Evolutionary conservation across 352 stramenopile genomes (phyloP).

Genomic region (Globisporangium mamillatum): DNA sequence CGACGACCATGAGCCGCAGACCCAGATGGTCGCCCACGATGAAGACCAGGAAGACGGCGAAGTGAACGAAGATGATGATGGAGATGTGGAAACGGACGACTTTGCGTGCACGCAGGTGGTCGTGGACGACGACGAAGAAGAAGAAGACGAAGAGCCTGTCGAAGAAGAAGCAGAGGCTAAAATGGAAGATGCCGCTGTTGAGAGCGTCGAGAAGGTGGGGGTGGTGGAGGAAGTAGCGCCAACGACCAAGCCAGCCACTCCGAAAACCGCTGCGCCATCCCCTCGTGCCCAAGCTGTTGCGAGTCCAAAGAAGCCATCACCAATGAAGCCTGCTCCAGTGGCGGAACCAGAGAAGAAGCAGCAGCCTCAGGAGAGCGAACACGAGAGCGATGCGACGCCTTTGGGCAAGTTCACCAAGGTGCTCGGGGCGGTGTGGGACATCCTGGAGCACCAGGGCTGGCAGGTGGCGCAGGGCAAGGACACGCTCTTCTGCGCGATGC

Average conservation of each 20-base stretch:
- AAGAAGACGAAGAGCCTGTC: background rate
- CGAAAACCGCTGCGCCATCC: background rate
- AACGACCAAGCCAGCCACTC: background rate
- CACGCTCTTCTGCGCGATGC: slow-evolving; percentile 74
- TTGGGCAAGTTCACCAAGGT: slow-evolving; percentile 42
- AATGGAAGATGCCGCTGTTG: background rate
- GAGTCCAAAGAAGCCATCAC: slow-evolving; percentile 4
- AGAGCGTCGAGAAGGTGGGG: background rate
- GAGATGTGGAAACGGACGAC: slow-evolving; percentile 12
- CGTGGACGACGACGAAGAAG: slow-evolving; percentile 10
- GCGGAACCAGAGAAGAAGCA: background rate
- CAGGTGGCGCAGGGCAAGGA: slow-evolving; percentile 56
- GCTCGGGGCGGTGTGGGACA: slow-evolving; percentile 41
- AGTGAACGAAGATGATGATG: slow-evolving; percentile 25
- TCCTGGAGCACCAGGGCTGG: slow-evolving; percentile 57
- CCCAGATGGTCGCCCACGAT: slow-evolving; percentile 11
- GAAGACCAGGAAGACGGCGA: slow-evolving; percentile 15
- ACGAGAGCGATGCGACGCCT: slow-evolving; percentile 17
- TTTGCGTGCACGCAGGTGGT: slow-evolving; percentile 14
- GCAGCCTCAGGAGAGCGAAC: background rate
- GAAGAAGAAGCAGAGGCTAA: slow-evolving; percentile 1
- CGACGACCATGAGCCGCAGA: background rate
- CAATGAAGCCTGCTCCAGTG: background rate
- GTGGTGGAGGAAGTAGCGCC: background rate
- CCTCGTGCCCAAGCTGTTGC: background rate